A percentile compares a stretch with the other conserved stretches of the same genome.
Conservation (phyloP, 805 yeast species). For the Candida parachauliodes region DNA sequence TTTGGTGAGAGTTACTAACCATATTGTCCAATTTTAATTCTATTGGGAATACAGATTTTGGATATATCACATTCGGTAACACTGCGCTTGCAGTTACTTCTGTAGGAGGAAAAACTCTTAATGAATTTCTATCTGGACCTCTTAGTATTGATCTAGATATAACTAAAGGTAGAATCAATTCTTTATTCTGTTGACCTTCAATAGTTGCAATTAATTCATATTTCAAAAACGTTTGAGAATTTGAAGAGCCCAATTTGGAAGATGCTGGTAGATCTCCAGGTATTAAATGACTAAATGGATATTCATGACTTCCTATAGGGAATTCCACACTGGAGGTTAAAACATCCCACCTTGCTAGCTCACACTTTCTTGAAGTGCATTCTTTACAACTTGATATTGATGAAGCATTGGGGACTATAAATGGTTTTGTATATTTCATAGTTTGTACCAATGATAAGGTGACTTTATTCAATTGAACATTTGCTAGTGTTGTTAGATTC, state of each 20-base stretch:
- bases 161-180: constrained; percentile 59
- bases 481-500: constrained; percentile 22
- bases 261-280: constrained; percentile 90
- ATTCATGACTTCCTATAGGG: constrained; percentile 70
- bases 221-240: constrained; percentile 49
- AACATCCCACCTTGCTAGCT: constrained; percentile 86
- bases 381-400: constrained; percentile 50
- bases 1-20: constrained; percentile 43
- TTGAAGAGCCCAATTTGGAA: constrained; percentile 54
- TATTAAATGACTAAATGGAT: constrained; percentile 85
- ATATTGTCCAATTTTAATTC: constrained; percentile 80
- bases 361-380: constrained; percentile 54
- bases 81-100: constrained; percentile 83
- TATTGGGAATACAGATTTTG: constrained; percentile 79
- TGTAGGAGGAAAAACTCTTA: constrained; percentile 94
- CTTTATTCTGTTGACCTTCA: constrained; percentile 23
- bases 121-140: constrained; percentile 81
- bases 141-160: constrained; percentile 73
- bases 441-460: constrained; percentile 70
- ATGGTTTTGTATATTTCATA: constrained; percentile 63
- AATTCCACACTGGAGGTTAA: constrained; percentile 57
- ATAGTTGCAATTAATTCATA: constrained; percentile 74
- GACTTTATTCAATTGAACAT: constrained; percentile 53
- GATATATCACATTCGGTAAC: constrained; percentile 85
- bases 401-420: constrained; percentile 47